These are phyloP conservation scores for Datisca glomerata DNA, from an alignment of 306 rosid species.

Conservation along the genomic window DNA sequence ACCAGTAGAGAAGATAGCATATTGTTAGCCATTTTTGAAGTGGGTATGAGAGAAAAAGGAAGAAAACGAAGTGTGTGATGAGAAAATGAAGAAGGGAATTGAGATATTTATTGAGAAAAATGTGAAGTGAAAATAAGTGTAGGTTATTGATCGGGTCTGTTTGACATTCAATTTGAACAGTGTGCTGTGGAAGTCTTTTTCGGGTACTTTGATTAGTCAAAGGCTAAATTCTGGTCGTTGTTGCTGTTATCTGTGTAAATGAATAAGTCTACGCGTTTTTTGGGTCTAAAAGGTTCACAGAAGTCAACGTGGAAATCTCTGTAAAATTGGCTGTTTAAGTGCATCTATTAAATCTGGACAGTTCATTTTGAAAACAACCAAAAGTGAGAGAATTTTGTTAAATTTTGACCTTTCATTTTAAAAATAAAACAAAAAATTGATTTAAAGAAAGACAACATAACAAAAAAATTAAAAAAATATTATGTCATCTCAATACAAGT, in stretches of 20 bases:
- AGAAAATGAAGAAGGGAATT: background rate
- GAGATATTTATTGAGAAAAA: background rate
- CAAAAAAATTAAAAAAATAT: too few species aligned
- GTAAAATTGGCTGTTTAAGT: too few species aligned
- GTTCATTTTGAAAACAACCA: too few species aligned
- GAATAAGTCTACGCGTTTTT: background rate
- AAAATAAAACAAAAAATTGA: too few species aligned
- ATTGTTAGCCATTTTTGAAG: constrained; percentile 1
- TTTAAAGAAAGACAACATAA: too few species aligned
- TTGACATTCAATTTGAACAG: background rate
- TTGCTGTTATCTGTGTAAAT: background rate
- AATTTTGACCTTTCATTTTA: too few species aligned
- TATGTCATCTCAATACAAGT: too few species aligned
- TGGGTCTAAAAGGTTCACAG: constrained; percentile 13
- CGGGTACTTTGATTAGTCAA: background rate
- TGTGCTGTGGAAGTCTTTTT: background rate
- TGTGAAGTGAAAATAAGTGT: background rate
- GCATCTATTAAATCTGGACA: too few species aligned
- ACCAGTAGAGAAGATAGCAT: constrained; percentile 2
- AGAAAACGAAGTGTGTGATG: background rate
- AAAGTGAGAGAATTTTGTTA: too few species aligned
- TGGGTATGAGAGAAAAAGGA: background rate
- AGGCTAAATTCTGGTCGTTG: background rate
- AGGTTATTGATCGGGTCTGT: background rate
- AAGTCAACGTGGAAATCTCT: too few species aligned